These are phyloP conservation scores for Stropharia rugosoannulata DNA, from an alignment of 768 basidiomycete species.

Conservation along the genomic window DNA sequence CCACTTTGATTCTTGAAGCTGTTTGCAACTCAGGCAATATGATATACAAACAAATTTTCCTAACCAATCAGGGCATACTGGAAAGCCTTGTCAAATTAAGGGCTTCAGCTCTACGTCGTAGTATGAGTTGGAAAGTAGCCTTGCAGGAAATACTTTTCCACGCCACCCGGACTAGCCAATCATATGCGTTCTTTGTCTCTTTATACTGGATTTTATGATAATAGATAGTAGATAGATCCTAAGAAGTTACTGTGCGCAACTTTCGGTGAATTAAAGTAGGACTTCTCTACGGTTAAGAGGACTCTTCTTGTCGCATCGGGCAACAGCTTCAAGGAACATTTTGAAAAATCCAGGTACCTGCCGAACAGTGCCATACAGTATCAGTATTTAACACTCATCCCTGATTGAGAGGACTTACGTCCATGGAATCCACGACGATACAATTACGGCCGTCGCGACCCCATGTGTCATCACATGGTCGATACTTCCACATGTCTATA, in stretches of 20 bases:
- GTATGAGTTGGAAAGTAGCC: no score
- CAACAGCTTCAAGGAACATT: slow-evolving; percentile 59
- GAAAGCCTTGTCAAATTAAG: no score
- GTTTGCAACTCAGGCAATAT: no score
- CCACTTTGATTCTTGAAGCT: no score
- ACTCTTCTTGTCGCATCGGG: slow-evolving; percentile 55
- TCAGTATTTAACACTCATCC: background rate
- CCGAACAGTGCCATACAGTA: background rate
- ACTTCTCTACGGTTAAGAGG: slow-evolving; percentile 46
- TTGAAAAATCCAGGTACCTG: slow-evolving; percentile 69
- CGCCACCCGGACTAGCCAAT: no score
- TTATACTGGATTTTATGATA: no score
- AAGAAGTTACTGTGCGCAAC: background rate
- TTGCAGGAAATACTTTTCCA: no score
- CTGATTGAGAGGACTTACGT: slow-evolving; percentile 46
- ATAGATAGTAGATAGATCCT: no score
- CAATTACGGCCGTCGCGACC: slow-evolving; percentile 76
- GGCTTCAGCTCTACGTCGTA: no score
- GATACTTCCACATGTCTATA: slow-evolving; percentile 74
- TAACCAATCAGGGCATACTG: no score
- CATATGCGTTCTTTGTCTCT: no score
- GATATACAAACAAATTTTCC: no score
- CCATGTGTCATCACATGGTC: slow-evolving; percentile 64
- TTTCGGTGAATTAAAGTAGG: background rate
- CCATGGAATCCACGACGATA: slow-evolving; percentile 59